phyloP scores from a whole-genome alignment of 352 stramenopile species.

The Globisporangium sylvaticum region DNA sequence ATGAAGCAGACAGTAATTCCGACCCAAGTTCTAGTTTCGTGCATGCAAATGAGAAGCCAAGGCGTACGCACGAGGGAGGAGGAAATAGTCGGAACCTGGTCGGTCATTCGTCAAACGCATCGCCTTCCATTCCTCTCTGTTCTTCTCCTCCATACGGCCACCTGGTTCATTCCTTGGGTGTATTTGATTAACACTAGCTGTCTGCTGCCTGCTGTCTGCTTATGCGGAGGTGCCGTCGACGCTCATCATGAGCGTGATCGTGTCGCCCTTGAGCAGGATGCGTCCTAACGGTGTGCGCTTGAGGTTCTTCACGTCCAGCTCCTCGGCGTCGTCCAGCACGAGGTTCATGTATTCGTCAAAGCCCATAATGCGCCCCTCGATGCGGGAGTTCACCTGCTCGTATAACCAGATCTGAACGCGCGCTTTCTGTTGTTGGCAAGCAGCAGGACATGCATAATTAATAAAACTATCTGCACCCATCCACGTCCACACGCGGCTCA shows the following conservation, averaged over 20 bases:
- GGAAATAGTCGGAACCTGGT: not conserved
- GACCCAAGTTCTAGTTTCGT: not conserved
- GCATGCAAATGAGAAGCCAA: not conserved
- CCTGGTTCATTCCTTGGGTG: not conserved
- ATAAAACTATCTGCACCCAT: not conserved
- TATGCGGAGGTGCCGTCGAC: constrained; percentile 48
- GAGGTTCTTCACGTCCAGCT: constrained; percentile 94
- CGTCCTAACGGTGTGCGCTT: constrained; percentile 92
- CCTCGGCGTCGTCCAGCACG: constrained; percentile 97
- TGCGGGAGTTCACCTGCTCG: constrained; percentile 97
- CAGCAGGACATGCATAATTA: not conserved
- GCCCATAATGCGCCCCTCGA: constrained; percentile 99
- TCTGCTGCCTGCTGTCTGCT: not conserved
- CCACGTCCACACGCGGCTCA: not conserved
- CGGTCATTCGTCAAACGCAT: not conserved
- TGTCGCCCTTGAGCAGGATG: constrained; percentile 99
- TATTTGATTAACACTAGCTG: constrained; percentile 1
- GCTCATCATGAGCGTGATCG: constrained; percentile 98
- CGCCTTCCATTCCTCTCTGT: not conserved
- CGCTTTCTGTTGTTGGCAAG: constrained; percentile 73
- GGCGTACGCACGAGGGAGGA: not conserved
- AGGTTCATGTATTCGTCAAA: constrained; percentile 99
- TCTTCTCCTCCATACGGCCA: not conserved
- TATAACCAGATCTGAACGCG: constrained; percentile 99
- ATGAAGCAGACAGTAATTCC: not conserved